phyloP scores from a whole-genome alignment of 257 asterid genomes.

The Nicotiana noctiflora region DNA sequence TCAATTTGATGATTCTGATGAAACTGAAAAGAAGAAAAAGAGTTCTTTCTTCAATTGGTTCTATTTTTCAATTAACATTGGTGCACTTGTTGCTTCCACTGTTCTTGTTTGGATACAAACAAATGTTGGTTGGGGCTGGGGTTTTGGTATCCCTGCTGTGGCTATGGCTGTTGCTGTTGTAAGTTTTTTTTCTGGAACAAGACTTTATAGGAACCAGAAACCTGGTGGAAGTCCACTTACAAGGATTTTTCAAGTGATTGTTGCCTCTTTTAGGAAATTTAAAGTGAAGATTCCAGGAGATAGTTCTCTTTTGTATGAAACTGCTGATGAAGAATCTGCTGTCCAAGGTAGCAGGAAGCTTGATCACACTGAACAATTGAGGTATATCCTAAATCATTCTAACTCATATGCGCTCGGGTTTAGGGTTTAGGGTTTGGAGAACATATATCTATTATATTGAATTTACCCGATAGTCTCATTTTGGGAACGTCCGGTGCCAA shows the following conservation, averaged over 20 bases:
- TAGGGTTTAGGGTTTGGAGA: too few relatives aligned
- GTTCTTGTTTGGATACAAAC: conserved; percentile 59
- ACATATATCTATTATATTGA: too few relatives aligned
- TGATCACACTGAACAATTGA: conserved; percentile 45
- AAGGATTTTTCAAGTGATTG: conserved; percentile 46
- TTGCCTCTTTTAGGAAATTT: conserved; percentile 19
- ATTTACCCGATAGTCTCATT: too few relatives aligned
- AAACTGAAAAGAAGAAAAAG: too few relatives aligned
- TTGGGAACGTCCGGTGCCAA: too few relatives aligned
- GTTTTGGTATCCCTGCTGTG: conserved; percentile 64
- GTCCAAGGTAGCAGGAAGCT: conserved; percentile 58
- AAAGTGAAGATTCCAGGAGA: conserved; percentile 5
- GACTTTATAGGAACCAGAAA: conserved; percentile 42
- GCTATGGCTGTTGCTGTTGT: conserved; percentile 61
- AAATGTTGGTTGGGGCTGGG: conserved; percentile 73
- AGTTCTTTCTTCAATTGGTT: conserved; percentile 48
- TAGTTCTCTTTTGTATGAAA: conserved; percentile 36
- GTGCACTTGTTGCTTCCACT: conserved; percentile 53
- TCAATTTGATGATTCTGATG: too few relatives aligned
- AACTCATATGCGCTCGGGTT: too few relatives aligned
- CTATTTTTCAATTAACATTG: conserved; percentile 59
- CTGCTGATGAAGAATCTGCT: conserved; percentile 30
- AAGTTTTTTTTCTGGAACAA: conserved; percentile 54
- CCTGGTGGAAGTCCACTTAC: conserved; percentile 74
- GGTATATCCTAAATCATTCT: conserved; percentile 18